A percentile compares a stretch with the other conserved stretches of the same genome.
Conservation (phyloP, 306 rosid species). For the Prunus padus region DNA sequence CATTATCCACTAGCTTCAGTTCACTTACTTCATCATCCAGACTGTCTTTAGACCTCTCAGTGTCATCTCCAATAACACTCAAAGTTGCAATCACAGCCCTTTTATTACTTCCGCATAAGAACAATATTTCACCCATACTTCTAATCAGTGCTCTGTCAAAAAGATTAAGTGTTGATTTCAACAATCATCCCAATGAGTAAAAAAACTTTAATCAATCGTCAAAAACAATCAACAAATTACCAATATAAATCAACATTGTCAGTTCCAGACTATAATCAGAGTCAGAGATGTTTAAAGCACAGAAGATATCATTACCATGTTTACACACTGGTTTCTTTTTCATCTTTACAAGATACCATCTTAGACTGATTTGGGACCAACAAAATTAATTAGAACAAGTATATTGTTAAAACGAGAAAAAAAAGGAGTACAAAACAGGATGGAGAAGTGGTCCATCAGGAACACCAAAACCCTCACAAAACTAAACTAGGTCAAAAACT, state of each 20-base stretch:
- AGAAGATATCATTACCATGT: neutral
- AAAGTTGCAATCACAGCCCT: slow-evolving; percentile 77
- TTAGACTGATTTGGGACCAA: neutral
- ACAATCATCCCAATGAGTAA: slow-evolving; percentile 21
- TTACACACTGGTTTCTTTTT: neutral
- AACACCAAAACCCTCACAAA: neutral
- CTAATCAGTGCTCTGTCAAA: slow-evolving; percentile 71
- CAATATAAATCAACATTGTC: neutral
- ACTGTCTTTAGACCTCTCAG: slow-evolving; percentile 43
- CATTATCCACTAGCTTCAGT: slow-evolving; percentile 10
- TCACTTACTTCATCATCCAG: slow-evolving; percentile 61
- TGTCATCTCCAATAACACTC: slow-evolving; percentile 44
- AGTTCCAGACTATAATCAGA: neutral
- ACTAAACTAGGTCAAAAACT: neutral
- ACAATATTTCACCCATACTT: slow-evolving; percentile 91
- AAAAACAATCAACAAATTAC: slow-evolving; percentile 20
- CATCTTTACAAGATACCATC: neutral
- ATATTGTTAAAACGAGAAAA: too few species aligned
- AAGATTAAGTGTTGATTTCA: slow-evolving; percentile 10
- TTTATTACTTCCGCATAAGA: slow-evolving; percentile 70
- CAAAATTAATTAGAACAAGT: neutral
- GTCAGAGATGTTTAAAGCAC: neutral
- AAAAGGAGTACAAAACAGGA: neutral
- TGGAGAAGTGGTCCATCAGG: neutral
- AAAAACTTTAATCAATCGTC: neutral